These are phyloP conservation scores for Senna siamea DNA, from an alignment of 306 rosid genomes.

Conservation along the genomic window DNA sequence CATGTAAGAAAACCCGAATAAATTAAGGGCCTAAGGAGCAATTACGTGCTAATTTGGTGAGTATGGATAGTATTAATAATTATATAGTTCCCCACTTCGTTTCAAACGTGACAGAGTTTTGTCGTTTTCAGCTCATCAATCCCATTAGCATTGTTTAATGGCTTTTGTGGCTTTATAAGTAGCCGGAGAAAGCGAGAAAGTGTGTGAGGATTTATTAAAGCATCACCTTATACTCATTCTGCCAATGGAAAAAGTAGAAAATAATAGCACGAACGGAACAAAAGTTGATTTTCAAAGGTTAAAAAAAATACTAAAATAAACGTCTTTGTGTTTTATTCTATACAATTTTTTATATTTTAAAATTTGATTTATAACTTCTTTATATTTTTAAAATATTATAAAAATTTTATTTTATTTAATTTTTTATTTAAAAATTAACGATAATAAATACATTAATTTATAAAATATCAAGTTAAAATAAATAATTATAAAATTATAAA, in stretches of 20 bases:
- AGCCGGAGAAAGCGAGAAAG: neutral
- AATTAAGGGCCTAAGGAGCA: neutral
- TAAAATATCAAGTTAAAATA: no score
- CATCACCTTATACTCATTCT: neutral
- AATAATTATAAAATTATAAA: no score
- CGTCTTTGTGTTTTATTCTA: no score
- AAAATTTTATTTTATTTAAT: no score
- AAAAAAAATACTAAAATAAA: neutral
- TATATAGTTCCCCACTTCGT: neutral
- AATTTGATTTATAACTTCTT: no score
- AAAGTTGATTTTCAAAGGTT: neutral
- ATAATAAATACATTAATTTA: no score
- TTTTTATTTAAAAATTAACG: no score
- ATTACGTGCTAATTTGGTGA: neutral
- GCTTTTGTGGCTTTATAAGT: neutral
- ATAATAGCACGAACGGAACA: neutral
- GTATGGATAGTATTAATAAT: neutral
- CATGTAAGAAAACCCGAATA: neutral
- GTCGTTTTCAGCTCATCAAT: neutral
- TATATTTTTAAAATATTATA: no score
- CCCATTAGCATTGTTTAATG: neutral
- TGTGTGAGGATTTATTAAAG: constrained; percentile 3
- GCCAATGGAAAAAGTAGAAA: constrained; percentile 7
- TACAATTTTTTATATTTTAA: no score
- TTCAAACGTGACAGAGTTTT: neutral